These are phyloP conservation scores for Melanopsichium pennsylvanicum DNA, from an alignment of 1,284 basidiomycete genomes.

Conservation along the genomic window DNA sequence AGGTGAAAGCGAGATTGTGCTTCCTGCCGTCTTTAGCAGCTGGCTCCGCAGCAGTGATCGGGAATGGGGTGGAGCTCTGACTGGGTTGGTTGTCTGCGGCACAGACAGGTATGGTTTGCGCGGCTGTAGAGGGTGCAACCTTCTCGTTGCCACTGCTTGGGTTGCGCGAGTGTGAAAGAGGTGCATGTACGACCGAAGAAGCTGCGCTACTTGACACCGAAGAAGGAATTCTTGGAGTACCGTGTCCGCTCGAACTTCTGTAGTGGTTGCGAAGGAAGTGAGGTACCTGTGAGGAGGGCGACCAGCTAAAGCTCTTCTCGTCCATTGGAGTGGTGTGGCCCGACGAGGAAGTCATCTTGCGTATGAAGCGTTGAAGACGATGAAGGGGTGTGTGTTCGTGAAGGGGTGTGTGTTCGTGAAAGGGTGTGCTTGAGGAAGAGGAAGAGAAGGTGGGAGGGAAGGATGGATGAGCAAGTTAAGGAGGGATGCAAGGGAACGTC, in stretches of 20 bases:
- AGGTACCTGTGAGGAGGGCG: slow-evolving; percentile 25
- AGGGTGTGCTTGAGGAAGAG: slow-evolving; percentile 4
- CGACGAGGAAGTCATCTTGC: slow-evolving; percentile 16
- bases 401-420: not conserved
- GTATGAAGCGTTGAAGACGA: not conserved
- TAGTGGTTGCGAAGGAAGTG: slow-evolving; percentile 32
- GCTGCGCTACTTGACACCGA: slow-evolving; percentile 19
- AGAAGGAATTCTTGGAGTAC: slow-evolving; percentile 4
- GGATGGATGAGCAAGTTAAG: not conserved
- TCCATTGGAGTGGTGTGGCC: slow-evolving; percentile 17
- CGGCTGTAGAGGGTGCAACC: not conserved
- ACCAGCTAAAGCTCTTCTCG: slow-evolving; percentile 25
- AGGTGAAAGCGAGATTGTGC: slow-evolving; percentile 30
- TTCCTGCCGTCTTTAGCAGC: slow-evolving; percentile 9
- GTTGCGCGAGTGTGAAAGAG: slow-evolving; percentile 8
- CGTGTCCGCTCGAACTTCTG: slow-evolving; percentile 1
- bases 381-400: too few relatives aligned
- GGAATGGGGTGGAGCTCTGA: slow-evolving; percentile 5
- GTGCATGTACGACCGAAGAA: slow-evolving; percentile 18
- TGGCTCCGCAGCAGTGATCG: slow-evolving; percentile 8
- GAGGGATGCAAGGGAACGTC: not conserved
- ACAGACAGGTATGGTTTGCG: slow-evolving; percentile 11
- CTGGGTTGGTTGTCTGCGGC: not conserved
- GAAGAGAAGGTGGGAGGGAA: not conserved
- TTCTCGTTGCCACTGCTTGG: slow-evolving; percentile 14